Percentiles rank a stretch among this genome's conserved stretches.
These are phyloP conservation scores for Striga hermonthica DNA, from an alignment of 305 asterid genomes.

Conservation along the genomic window DNA sequence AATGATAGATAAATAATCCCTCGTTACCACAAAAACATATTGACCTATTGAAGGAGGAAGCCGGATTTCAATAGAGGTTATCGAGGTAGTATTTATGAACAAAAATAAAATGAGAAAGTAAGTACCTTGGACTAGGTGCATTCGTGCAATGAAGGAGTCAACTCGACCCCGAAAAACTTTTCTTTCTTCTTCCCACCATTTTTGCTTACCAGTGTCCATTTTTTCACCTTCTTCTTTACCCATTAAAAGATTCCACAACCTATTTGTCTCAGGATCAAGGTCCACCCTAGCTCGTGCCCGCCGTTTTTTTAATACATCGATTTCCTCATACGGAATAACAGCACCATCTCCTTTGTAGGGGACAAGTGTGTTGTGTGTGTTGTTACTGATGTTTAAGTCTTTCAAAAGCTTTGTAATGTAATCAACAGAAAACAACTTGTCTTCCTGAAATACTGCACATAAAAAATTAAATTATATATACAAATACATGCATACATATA, in stretches of 20 bases:
- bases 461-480: too few relatives aligned
- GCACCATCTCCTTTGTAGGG: slow-evolving; percentile 62
- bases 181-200: slow-evolving; percentile 92
- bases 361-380: slow-evolving; percentile 56
- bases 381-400: slow-evolving; percentile 41
- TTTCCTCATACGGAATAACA: slow-evolving; percentile 55
- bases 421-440: slow-evolving; percentile 38
- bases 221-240: slow-evolving; percentile 63
- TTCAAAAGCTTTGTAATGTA: slow-evolving; percentile 42
- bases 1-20: too few relatives aligned
- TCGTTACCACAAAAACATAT: too few relatives aligned
- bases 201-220: slow-evolving; percentile 49
- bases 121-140: slow-evolving; percentile 97
- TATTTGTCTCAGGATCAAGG: slow-evolving; percentile 87
- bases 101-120: too few relatives aligned
- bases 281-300: slow-evolving; percentile 81
- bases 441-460: slow-evolving; percentile 43
- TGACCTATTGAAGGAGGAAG: too few relatives aligned
- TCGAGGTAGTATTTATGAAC: too few relatives aligned
- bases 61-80: too few relatives aligned
- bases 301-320: slow-evolving; percentile 50
- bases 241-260: slow-evolving; percentile 89
- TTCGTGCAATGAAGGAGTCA: slow-evolving; percentile 82
- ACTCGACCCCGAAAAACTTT: slow-evolving; percentile 72
- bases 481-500: slow-evolving; percentile 47